These are phyloP conservation scores for Coniella lustricola DNA, from an alignment of 2,329 filamentous ascomycete species.

Conservation along the genomic window DNA sequence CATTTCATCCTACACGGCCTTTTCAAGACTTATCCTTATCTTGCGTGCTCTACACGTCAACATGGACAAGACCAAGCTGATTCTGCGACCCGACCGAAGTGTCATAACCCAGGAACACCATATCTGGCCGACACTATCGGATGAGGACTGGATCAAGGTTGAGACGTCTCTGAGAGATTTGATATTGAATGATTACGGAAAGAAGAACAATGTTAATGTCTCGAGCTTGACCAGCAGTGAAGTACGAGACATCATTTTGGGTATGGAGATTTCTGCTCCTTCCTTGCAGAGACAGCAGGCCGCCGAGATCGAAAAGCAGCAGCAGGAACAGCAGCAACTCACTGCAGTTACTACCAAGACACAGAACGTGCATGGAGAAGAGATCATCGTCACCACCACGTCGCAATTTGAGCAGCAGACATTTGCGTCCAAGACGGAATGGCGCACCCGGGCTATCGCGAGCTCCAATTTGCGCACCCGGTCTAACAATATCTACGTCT, in stretches of 20 bases:
- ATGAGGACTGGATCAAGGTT: slow-evolving; percentile 99
- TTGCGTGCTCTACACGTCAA: slow-evolving; percentile 94
- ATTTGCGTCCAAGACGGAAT: slow-evolving; percentile 97
- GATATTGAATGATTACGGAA: slow-evolving; percentile 96
- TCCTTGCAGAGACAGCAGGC: slow-evolving; percentile 98
- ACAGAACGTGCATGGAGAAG: slow-evolving; percentile 92
- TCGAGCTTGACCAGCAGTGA: slow-evolving; percentile 94
- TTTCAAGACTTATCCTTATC: slow-evolving; percentile 90
- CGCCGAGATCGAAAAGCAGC: slow-evolving; percentile 97
- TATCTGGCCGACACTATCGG: slow-evolving; percentile 90
- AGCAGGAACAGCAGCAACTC: slow-evolving; percentile 91
- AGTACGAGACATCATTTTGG: slow-evolving; percentile 95
- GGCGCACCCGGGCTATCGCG: slow-evolving; percentile 93
- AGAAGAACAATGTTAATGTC: slow-evolving; percentile 99
- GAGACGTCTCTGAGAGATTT: slow-evolving; percentile 92
- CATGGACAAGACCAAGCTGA: slow-evolving; percentile 94
- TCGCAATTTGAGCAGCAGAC: slow-evolving; percentile 97
- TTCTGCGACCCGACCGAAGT: slow-evolving; percentile 91
- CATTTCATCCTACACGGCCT: slow-evolving; percentile 96
- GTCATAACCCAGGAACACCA: slow-evolving; percentile 98
- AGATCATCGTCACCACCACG: slow-evolving; percentile 96
- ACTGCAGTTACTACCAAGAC: slow-evolving; percentile 98
- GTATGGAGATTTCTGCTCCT: slow-evolving; percentile 98
- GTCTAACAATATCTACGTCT: slow-evolving; percentile 98
- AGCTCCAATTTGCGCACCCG: slow-evolving; percentile 91